A percentile compares a stretch with the other conserved stretches of the same genome.
These are phyloP conservation scores for Boeremia exigua DNA, from an alignment of 2,329 filamentous ascomycete species.

Conservation along the genomic window DNA sequence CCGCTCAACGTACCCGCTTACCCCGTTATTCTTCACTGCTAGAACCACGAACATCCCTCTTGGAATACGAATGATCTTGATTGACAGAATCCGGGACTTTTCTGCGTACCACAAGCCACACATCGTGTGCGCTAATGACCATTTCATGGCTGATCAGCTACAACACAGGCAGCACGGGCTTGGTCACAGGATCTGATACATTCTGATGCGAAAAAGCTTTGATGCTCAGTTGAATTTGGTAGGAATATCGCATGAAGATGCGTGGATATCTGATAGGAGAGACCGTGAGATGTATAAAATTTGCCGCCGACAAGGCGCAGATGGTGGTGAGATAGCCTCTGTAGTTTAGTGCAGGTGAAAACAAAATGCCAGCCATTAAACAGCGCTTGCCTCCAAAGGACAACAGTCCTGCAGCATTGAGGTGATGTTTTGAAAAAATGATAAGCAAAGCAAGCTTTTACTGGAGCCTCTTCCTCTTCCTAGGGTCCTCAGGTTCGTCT, in stretches of 20 bases:
- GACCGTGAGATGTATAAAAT: background rate
- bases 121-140: too few species aligned
- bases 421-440: background rate
- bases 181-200: background rate
- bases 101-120: too few species aligned
- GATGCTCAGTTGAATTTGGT: background rate
- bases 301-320: background rate
- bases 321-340: background rate
- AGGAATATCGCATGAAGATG: conserved; percentile 9
- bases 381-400: conserved; percentile 1
- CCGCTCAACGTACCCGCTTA: too few species aligned
- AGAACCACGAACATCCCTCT: too few species aligned
- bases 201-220: background rate
- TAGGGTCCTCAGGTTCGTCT: conserved; percentile 65
- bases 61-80: too few species aligned
- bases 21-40: too few species aligned
- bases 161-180: background rate
- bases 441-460: conserved; percentile 8
- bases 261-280: conserved; percentile 14
- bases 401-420: background rate
- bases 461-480: conserved; percentile 63
- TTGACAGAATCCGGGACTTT: too few species aligned
- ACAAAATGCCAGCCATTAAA: background rate
- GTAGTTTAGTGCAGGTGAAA: background rate
- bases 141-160: background rate